phyloP scores from a whole-genome alignment of 371 early-diverging fungal genomes.

The Mucor indicus region DNA sequence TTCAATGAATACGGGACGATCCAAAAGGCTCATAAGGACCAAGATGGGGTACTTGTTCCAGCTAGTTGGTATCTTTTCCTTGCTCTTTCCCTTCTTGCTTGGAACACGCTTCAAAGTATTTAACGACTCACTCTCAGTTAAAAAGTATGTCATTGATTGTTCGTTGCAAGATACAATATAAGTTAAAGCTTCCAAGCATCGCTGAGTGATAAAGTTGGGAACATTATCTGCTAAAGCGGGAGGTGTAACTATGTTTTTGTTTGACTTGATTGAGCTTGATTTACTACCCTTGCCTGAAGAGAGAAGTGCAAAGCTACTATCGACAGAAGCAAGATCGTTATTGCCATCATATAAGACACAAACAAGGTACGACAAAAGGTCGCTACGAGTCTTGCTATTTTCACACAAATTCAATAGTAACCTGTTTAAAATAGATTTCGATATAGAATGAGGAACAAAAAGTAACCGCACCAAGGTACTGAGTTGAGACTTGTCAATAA shows the following conservation, averaged over 20 bases:
- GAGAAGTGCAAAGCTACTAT: conserved; percentile 75
- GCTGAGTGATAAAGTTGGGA: conserved; percentile 83
- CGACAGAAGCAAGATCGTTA: conserved; percentile 73
- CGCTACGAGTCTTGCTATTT: conserved; percentile 82
- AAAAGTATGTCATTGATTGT: conserved; percentile 66
- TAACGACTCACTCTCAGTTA: conserved; percentile 70
- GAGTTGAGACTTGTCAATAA: conserved; percentile 82
- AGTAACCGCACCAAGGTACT: conserved; percentile 81
- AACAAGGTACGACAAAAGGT: conserved; percentile 82
- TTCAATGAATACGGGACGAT: conserved; percentile 74
- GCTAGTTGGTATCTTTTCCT: conserved; percentile 45
- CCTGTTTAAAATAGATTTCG: conserved; percentile 67
- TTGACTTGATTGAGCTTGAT: conserved; percentile 1
- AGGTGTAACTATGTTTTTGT: conserved; percentile 2
- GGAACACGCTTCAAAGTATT: conserved; percentile 41
- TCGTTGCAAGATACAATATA: conserved; percentile 69
- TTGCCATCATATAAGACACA: conserved; percentile 85
- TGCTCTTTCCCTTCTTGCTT: conserved; percentile 68
- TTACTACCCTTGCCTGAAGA: conserved; percentile 55
- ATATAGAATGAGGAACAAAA: conserved; percentile 76
- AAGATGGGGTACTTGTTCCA: conserved; percentile 83
- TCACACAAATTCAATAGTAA: conserved; percentile 87
- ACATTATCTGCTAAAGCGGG: conserved; percentile 42
- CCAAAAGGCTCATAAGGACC: conserved; percentile 79
- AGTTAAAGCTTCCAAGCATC: conserved; percentile 82